These are phyloP conservation scores for Daphne laureola DNA, from an alignment of 441 rosid genomes.

Conservation along the genomic window DNA sequence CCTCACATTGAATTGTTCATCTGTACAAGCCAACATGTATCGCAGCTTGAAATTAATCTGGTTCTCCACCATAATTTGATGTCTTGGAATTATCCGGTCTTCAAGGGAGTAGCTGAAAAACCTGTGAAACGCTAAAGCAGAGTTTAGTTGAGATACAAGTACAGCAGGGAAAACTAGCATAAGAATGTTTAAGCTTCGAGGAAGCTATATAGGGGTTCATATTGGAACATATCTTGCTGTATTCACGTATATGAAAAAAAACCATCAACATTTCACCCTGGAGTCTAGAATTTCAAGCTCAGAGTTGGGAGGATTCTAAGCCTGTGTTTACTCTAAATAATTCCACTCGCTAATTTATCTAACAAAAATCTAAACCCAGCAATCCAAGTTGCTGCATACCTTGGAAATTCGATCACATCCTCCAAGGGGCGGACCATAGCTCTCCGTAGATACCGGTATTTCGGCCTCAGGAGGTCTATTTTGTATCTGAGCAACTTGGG, in stretches of 20 bases:
- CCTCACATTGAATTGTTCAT: conserved; percentile 49
- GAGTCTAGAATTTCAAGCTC: too few relatives aligned
- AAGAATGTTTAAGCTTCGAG: too few relatives aligned
- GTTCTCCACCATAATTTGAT: conserved; percentile 63
- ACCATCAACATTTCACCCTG: too few relatives aligned
- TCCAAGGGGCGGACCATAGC: conserved; percentile 76
- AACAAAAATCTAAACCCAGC: not conserved
- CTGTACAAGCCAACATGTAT: conserved; percentile 63
- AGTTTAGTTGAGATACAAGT: not conserved
- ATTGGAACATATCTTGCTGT: too few relatives aligned
- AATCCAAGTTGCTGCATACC: conserved; percentile 27
- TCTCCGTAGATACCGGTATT: conserved; percentile 71
- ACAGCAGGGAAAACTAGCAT: not conserved
- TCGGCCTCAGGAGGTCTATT: conserved; percentile 62
- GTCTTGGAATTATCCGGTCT: conserved; percentile 74
- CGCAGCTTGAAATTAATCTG: conserved; percentile 68
- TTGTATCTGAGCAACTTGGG: conserved; percentile 80
- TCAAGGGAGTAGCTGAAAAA: conserved; percentile 89
- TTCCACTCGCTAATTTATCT: too few relatives aligned
- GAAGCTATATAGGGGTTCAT: too few relatives aligned
- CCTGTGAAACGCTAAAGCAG: conserved; percentile 30
- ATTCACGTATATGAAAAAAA: too few relatives aligned
- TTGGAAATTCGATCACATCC: conserved; percentile 82
- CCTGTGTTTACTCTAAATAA: too few relatives aligned
- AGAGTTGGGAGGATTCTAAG: too few relatives aligned